Evolutionary conservation across 345 rosid species (phyloP), one percentile per base, ranked within the genome.

Genomic region (Gossypium anomalum): DNA sequence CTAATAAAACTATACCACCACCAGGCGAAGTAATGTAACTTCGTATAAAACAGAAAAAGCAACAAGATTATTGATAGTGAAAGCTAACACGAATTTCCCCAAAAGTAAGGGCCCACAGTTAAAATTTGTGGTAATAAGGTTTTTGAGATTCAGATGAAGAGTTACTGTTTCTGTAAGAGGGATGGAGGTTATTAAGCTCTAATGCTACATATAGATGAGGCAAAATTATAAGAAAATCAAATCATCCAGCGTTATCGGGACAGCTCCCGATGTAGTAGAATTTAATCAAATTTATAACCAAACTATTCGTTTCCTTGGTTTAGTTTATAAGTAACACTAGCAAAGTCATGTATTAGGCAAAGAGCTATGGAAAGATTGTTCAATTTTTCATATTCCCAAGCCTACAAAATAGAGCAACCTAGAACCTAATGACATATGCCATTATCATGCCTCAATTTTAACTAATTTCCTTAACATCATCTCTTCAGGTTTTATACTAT

Each of bases 311-410:
- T n/a, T 41, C 49, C 69, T 9, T 64, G 19, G 27, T n/a, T 41
- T 19, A n/a, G 67, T 38, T 64, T 38, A 7, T 2, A 12, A 65
- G 22, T 10, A 43, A 43, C 27, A 20, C 52, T 19, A 66, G 7
- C 29, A 44, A 66, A 66, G n/a, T 22, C 51, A 66, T 66, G 70
- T 44, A 44, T 66, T 44, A 65, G 52, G 25, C 70, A 66, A 22
- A 44, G 51, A 10, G 12, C 12, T 44, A 44, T 19, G 53, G 27
- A 44, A 20, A 66, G 17, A 66, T 44, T 66, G 6, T 66, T 66
- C 17, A 45, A 23, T 5, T 66, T 44, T 66, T 11, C 29, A 65
- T 65, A 43, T 11, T 4, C 17, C 51, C 23, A 65, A 65, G 49
- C 27, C 51, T 19, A 43, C 52, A 43, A 5, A 43, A 65, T 12